Percentiles rank a stretch among this genome's conserved stretches.
Evolutionary conservation across 306 rosid species (phyloP).

Genomic region (Ochetophila trinervis): DNA sequence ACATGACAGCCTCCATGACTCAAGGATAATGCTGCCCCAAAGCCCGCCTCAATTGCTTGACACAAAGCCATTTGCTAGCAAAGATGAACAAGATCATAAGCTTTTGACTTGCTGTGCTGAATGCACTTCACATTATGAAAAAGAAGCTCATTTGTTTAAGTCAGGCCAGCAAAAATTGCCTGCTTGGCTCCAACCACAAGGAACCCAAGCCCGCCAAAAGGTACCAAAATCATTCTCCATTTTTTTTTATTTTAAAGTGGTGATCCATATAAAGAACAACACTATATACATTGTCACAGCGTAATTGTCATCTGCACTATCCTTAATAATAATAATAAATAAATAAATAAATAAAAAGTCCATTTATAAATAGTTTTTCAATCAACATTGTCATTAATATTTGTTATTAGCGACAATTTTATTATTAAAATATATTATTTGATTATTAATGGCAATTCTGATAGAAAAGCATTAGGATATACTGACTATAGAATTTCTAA

Average conservation of each 20-base stretch:
- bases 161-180: constrained; percentile 72
- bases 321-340: too few relatives aligned
- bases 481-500: too few relatives aligned
- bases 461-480: too few relatives aligned
- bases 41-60: constrained; percentile 39
- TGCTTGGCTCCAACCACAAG: constrained; percentile 85
- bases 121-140: constrained; percentile 68
- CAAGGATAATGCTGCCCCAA: constrained; percentile 43
- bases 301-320: too few relatives aligned
- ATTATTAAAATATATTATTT: too few relatives aligned
- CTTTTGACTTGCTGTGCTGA: constrained; percentile 62
- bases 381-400: too few relatives aligned
- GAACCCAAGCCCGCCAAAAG: constrained; percentile 55
- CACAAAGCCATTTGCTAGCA: constrained; percentile 44
- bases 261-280: too few relatives aligned
- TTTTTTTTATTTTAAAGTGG: background rate
- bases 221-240: constrained; percentile 24
- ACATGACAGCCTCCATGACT: constrained; percentile 58
- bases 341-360: too few relatives aligned
- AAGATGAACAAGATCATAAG: constrained; percentile 43
- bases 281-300: too few relatives aligned
- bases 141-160: constrained; percentile 65
- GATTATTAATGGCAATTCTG: too few relatives aligned
- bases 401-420: too few relatives aligned
- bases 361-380: too few relatives aligned